phyloP scores from a whole-genome alignment of 805 yeast species.

The Metschnikowia cubensis region DNA sequence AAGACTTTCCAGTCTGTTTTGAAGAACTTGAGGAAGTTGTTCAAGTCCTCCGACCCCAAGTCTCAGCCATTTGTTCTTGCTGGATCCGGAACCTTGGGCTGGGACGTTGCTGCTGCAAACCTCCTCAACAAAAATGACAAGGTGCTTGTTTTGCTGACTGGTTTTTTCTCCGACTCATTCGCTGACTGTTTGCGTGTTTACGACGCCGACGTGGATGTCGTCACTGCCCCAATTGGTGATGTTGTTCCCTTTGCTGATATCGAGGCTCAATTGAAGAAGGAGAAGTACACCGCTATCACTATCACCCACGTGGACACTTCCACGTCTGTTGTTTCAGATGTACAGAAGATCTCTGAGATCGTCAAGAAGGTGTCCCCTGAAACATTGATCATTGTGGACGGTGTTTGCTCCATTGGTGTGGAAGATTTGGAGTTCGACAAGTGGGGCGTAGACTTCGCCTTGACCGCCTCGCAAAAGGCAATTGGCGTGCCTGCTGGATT shows the following conservation, averaged over 20 bases:
- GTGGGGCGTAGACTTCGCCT: conserved; percentile 86
- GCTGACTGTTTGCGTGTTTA: conserved; percentile 71
- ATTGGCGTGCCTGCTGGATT: conserved; percentile 93
- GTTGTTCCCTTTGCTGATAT: conserved; percentile 55
- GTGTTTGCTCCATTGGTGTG: conserved; percentile 91
- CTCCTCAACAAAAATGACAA: conserved; percentile 58
- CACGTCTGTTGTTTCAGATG: conserved; percentile 82
- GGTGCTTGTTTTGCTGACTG: conserved; percentile 82
- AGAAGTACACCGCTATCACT: conserved; percentile 65
- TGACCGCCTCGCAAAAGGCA: conserved; percentile 95
- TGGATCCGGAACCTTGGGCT: conserved; percentile 93
- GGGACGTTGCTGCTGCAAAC: conserved; percentile 87
- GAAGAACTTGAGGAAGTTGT: conserved; percentile 64
- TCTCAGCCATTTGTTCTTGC: conserved; percentile 80
- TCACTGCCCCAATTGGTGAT: conserved; percentile 73
- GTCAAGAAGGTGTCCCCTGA: conserved; percentile 69
- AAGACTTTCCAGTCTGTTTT: conserved; percentile 67
- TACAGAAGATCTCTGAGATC: conserved; percentile 56
- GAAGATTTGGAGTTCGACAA: conserved; percentile 80
- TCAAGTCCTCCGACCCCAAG: conserved; percentile 60
- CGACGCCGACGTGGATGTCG: conserved; percentile 70
- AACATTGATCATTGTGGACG: conserved; percentile 82
- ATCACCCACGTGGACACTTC: conserved; percentile 96
- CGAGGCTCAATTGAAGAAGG: conserved; percentile 49
- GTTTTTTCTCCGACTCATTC: conserved; percentile 81